phyloP scores from a whole-genome alignment of 768 basidiomycete genomes.

The Podaxis carcinomalis region DNA sequence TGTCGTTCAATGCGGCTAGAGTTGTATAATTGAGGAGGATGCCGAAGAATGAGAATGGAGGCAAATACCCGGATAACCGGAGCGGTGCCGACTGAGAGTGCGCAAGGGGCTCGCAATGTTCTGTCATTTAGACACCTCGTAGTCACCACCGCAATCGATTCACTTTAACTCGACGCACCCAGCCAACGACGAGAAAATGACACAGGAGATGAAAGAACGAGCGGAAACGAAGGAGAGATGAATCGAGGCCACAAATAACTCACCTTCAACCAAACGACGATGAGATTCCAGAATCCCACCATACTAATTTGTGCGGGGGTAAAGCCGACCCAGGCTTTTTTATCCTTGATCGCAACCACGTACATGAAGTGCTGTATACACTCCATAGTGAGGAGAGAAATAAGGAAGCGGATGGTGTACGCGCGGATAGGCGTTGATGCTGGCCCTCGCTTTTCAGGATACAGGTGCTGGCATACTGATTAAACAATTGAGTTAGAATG shows the following conservation, averaged over 20 bases:
- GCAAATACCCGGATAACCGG: neutral
- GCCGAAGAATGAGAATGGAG: neutral
- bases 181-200: neutral
- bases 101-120: neutral
- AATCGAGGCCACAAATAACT: conserved; percentile 14
- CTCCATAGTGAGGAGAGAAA: conserved; percentile 83
- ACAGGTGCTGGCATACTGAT: conserved; percentile 45
- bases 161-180: neutral
- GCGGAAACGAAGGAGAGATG: neutral
- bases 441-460: conserved; percentile 32
- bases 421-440: conserved; percentile 38
- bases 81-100: neutral
- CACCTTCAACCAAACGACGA: conserved; percentile 96
- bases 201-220: neutral
- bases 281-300: conserved; percentile 97
- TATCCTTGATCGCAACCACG: conserved; percentile 93
- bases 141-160: neutral
- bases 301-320: conserved; percentile 79
- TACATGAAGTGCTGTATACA: conserved; percentile 92
- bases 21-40: neutral
- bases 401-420: conserved; percentile 70
- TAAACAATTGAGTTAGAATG: neutral
- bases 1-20: neutral
- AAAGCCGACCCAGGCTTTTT: conserved; percentile 74
- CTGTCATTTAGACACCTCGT: neutral